phyloP scores from a whole-genome alignment of 2,329 filamentous ascomycete species.

The Xylariaceae sp. region DNA sequence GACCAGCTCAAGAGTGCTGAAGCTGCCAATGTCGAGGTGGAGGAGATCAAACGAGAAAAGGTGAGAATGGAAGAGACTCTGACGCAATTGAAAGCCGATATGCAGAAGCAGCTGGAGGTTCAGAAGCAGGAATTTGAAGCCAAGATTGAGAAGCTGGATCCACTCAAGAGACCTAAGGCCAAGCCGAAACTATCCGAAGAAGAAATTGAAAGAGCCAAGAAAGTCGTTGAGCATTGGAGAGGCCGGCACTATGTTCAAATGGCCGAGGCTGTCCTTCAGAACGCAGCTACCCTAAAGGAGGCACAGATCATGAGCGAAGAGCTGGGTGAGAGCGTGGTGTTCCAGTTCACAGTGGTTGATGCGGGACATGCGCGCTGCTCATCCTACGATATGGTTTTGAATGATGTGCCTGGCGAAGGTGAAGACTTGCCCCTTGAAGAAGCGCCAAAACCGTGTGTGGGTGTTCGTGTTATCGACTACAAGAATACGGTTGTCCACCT shows the following conservation, averaged over 20 bases:
- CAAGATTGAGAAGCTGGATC: constrained; percentile 76
- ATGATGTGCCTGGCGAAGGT: constrained; percentile 84
- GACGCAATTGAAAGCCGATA: constrained; percentile 78
- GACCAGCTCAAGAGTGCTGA: constrained; percentile 76
- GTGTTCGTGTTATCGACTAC: constrained; percentile 88
- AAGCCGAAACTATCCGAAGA: constrained; percentile 68
- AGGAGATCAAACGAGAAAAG: constrained; percentile 83
- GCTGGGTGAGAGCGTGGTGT: constrained; percentile 88
- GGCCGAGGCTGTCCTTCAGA: constrained; percentile 88
- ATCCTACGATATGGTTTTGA: constrained; percentile 94
- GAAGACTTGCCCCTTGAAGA: constrained; percentile 80
- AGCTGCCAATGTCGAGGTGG: constrained; percentile 74
- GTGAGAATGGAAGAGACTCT: constrained; percentile 82
- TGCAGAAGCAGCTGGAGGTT: constrained; percentile 80
- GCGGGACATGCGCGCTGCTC: constrained; percentile 86
- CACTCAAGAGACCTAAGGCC: constrained; percentile 62
- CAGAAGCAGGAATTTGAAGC: constrained; percentile 86
- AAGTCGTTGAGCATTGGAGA: constrained; percentile 74
- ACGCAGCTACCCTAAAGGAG: constrained; percentile 87
- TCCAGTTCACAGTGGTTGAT: constrained; percentile 93
- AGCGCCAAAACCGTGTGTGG: constrained; percentile 86
- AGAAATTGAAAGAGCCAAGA: constrained; percentile 71
- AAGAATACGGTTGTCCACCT: constrained; percentile 82
- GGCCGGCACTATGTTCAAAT: constrained; percentile 87
- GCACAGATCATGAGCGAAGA: constrained; percentile 98